Base-by-base conservation (phyloP, 2,329 filamentous ascomycete genomes). In the Sporothrix brasiliensis region DNA sequence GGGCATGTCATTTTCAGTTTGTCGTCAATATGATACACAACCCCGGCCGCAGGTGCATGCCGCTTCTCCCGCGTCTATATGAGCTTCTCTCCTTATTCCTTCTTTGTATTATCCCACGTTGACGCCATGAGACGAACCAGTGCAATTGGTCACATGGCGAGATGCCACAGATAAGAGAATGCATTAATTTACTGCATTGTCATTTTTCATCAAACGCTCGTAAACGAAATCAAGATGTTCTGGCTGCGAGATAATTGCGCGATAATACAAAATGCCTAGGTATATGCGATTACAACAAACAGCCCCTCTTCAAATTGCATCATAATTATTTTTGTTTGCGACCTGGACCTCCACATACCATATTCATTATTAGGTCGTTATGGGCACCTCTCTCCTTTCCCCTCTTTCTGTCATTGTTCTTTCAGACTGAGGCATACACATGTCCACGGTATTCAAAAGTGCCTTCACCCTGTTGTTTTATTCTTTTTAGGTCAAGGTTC, bases 391-490 rank as follows among this genome's bases (percentile, higher is more conserved):
- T 52, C 16, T 2, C 19, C 44, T 41, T 52, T 6, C 52, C 52
- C 54, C 49, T 65, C 60, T 61, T 67, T 41, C 68, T n/a, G 14
- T 39, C 47, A 34, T 16, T 10, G 47, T 53, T 27, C 61, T 58
- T 54, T 68, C 68, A 60, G 60, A 69, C 63, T 66, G 52, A 63
- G 65, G 52, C 34, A 34, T 66, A 67, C 72, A 68, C 69, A n/a
- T 56, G 53, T 39, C 73, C 63, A 70, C 71, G 73, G 72, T 72
- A 53, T 27, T 67, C 5, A 9, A 56, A 27, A n/a, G 19, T 56
- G 53, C 41, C 16, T 2, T 49, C 44, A 16, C 14, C 14, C 14
- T 49, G 2, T 34, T 5, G 34, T 44, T 3, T 47, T 19, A 39
- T 47, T 19, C 65, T 2, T 5, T 67, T n/a, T 11, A 30, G 13